Evolutionary conservation across 768 basidiomycete species (phyloP).

Genomic region (Amanita pallidorosea): DNA sequence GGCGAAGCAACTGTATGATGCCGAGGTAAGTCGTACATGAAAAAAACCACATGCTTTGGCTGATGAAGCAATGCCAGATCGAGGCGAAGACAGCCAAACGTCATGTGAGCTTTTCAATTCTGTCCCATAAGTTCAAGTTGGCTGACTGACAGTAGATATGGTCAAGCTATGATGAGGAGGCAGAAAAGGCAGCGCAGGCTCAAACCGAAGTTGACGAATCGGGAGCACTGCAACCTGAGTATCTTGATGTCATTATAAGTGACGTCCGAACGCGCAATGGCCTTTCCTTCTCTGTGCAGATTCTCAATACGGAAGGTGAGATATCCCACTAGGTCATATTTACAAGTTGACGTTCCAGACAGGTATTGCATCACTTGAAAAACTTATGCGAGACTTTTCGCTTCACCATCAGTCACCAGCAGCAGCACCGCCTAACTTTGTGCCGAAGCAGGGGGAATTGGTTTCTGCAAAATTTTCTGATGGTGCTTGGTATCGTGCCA

Average conservation of each 20-base stretch:
- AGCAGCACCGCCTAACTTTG: constrained; percentile 52
- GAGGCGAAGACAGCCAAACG: constrained; percentile 74
- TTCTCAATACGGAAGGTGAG: constrained; percentile 83
- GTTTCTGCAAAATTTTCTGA: constrained; percentile 94
- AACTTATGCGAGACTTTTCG: constrained; percentile 91
- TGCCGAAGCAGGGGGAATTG: constrained; percentile 77
- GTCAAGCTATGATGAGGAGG: constrained; percentile 72
- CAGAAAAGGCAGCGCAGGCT: constrained; percentile 42
- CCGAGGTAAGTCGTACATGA: constrained; percentile 44
- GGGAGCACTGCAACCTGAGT: constrained; percentile 67
- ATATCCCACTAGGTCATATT: not conserved
- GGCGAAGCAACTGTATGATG: constrained; percentile 70
- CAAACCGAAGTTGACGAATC: constrained; percentile 31
- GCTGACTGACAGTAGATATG: constrained; percentile 51
- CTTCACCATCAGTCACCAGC: constrained; percentile 66
- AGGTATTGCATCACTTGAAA: constrained; percentile 90
- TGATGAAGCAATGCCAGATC: constrained; percentile 26
- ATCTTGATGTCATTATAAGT: constrained; percentile 87
- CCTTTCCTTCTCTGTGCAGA: constrained; percentile 86
- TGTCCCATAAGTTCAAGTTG: not conserved
- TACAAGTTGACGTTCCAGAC: not conserved
- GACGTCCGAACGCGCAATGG: constrained; percentile 68
- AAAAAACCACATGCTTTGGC: constrained; percentile 1
- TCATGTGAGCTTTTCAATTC: constrained; percentile 45
- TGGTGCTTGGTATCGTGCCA: constrained; percentile 93